These are phyloP conservation scores for Tolypocladium ovalisporum DNA, from an alignment of 2,329 filamentous ascomycete genomes.

Conservation along the genomic window DNA sequence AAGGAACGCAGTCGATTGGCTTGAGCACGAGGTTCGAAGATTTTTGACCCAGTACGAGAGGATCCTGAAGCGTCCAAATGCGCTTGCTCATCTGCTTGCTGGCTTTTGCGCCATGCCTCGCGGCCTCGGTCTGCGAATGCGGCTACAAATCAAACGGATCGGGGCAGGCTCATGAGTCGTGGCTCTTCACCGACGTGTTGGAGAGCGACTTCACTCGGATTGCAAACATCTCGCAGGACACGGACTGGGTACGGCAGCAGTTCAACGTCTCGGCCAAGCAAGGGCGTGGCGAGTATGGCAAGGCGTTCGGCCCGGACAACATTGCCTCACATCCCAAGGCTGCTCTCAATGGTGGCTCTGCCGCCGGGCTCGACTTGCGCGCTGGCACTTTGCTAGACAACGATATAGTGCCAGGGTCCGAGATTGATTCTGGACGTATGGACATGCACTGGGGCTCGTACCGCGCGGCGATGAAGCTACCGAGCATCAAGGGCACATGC, in stretches of 20 bases:
- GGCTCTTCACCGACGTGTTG: conserved; percentile 56
- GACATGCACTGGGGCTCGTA: conserved; percentile 64
- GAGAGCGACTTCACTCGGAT: conserved; percentile 62
- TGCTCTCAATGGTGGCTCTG: conserved; percentile 20
- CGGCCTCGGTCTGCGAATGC: conserved; percentile 52
- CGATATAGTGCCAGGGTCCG: conserved; percentile 48
- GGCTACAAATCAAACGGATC: conserved; percentile 49
- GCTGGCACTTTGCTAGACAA: conserved; percentile 35
- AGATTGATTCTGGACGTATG: conserved; percentile 48
- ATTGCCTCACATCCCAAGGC: conserved; percentile 41
- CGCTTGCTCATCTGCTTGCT: conserved; percentile 1
- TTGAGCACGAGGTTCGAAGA: background rate
- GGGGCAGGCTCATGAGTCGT: conserved; percentile 23
- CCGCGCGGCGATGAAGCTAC: conserved; percentile 54
- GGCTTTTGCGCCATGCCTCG: conserved; percentile 6
- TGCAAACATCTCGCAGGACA: conserved; percentile 33
- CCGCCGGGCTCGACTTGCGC: conserved; percentile 44
- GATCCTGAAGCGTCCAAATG: background rate
- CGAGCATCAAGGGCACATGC: conserved; percentile 54
- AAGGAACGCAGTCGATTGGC: background rate
- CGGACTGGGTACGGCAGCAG: conserved; percentile 55
- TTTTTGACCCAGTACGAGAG: background rate
- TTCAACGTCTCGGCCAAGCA: conserved; percentile 52
- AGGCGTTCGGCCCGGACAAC: conserved; percentile 48
- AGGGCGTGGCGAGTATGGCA: conserved; percentile 54